Base-by-base conservation (phyloP, 139 green algal species). In the Klebsormidium nitens region DNA sequence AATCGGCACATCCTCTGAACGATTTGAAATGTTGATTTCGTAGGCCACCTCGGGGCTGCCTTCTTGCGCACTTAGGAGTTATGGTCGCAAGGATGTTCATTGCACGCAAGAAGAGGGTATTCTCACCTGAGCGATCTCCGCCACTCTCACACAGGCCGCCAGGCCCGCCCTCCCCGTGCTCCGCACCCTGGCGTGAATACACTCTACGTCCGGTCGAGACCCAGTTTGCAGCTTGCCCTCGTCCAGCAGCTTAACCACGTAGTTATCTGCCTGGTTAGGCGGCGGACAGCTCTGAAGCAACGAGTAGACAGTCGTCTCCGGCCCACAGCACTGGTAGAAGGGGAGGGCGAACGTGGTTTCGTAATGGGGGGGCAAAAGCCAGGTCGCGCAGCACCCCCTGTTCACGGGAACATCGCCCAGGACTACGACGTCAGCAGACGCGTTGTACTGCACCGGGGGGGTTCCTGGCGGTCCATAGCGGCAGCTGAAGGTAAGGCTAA, bases 401-500 rank as follows among this genome's bases (percentile, higher is more conserved):
- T 55, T 23, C 46, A 31, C 23, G 23, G 23, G 46, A 31, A 55
- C 23, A 55, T 23, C 23, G 23, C 46, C 46, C 23, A 23, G 46
- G 23, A 23, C 46, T 31, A 23, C 23, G 46, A 55, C 46, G 23
- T 23, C 23, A 31, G 46, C 23, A 55, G 23, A 55, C 46, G 46
- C 23, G 23, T 31, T 23, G 46, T 55, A 55, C n/a, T n/a, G n/a
- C n/a, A n/a, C n/a, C n/a, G n/a, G n/a, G n/a, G n/a, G n/a, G n/a
- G n/a, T n/a, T n/a, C n/a, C n/a, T n/a, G n/a, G n/a, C n/a, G n/a
- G n/a, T n/a, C n/a, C n/a, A n/a, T n/a, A n/a, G n/a, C n/a, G n/a
- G n/a, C n/a, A n/a, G n/a, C n/a, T n/a, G n/a, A n/a, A 55, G 23
- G 46, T 55, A 55, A 55, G 23, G 46, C 46, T 55, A 23, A 55